These are phyloP conservation scores for Acanthamoeba healyi DNA, from an alignment of 208 protist species.

Conservation along the genomic window DNA sequence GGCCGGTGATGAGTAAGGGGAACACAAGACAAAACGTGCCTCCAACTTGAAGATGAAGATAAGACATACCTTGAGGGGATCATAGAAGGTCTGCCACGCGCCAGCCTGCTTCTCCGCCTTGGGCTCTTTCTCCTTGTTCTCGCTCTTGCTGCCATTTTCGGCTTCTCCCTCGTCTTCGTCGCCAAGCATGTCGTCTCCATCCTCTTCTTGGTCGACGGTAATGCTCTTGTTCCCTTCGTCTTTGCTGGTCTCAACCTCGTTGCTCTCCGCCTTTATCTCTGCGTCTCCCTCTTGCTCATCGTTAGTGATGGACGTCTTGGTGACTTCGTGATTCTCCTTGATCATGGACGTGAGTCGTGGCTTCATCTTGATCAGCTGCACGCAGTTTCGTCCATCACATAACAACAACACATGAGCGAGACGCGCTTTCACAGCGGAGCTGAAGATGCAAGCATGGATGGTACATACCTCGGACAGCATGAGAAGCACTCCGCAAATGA, in stretches of 20 bases:
- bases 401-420: too few species aligned
- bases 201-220: background rate
- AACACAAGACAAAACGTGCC: too few species aligned
- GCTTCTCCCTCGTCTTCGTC: conserved; percentile 55
- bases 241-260: background rate
- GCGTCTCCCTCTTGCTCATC: background rate
- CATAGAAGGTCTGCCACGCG: conserved; percentile 31
- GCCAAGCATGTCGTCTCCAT: conserved; percentile 8
- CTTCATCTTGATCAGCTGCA: conserved; percentile 70
- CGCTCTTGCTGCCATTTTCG: background rate
- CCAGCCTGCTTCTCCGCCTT: background rate
- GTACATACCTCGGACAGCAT: conserved; percentile 80
- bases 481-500: conserved; percentile 81
- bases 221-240: background rate
- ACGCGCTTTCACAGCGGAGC: too few species aligned
- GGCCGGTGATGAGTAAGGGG: too few species aligned
- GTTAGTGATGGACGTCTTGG: background rate
- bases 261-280: background rate
- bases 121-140: background rate
- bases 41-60: too few species aligned
- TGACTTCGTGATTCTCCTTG: conserved; percentile 4
- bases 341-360: conserved; percentile 38
- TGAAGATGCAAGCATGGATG: too few species aligned
- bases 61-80: conserved; percentile 43
- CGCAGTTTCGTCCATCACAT: background rate